These are phyloP conservation scores for Saccharomycopsis hybrid DNA, from an alignment of 1,139 yeast genomes.

Conservation along the genomic window DNA sequence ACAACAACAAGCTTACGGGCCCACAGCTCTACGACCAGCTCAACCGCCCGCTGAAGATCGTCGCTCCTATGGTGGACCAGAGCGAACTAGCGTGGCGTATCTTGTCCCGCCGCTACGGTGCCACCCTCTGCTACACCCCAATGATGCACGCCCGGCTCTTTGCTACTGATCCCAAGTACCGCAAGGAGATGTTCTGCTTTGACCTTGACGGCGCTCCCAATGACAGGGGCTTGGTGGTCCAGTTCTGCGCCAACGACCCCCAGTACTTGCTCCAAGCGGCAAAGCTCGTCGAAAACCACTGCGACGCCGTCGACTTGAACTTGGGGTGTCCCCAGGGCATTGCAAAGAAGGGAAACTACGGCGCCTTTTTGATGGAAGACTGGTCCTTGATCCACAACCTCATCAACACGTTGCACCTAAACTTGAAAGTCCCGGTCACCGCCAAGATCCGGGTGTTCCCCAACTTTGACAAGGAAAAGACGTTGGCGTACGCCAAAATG, in stretches of 20 bases:
- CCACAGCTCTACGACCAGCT: conserved; percentile 11
- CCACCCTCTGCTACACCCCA: conserved; percentile 91
- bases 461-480: conserved; percentile 48
- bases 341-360: conserved; percentile 90
- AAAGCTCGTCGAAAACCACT: conserved; percentile 64
- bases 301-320: conserved; percentile 95
- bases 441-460: conserved; percentile 92
- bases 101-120: conserved; percentile 81
- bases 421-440: conserved; percentile 81
- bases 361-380: conserved; percentile 94
- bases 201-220: conserved; percentile 64
- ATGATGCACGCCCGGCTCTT: conserved; percentile 93
- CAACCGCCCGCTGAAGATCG: conserved; percentile 63
- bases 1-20: conserved; percentile 4
- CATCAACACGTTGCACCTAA: conserved; percentile 65
- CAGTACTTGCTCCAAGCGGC: conserved; percentile 80
- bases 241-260: conserved; percentile 95
- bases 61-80: conserved; percentile 99
- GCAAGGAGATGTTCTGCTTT: conserved; percentile 63
- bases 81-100: conserved; percentile 95
- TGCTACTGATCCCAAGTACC: conserved; percentile 76
- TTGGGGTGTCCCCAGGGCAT: conserved; percentile 98
- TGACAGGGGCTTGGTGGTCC: conserved; percentile 85
- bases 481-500: conserved; percentile 82
- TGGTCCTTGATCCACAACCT: conserved; percentile 78